Evolutionary conservation across 306 rosid genomes (phyloP).

Genomic region (Vicia villosa): DNA sequence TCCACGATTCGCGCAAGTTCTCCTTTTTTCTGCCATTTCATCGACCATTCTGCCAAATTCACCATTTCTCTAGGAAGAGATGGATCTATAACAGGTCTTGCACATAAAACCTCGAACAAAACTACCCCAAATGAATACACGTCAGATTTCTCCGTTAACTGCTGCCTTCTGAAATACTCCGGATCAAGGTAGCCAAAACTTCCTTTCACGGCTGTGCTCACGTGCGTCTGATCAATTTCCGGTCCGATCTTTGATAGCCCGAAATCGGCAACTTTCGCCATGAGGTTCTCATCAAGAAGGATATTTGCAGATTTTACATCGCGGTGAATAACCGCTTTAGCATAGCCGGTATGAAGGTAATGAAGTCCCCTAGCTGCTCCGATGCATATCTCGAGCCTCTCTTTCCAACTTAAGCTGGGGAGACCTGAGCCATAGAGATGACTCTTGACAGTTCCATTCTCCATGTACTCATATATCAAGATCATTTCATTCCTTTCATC

Average conservation of each 20-base stretch:
- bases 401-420: conserved; percentile 86
- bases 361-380: conserved; percentile 97
- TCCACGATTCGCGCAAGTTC: conserved; percentile 86
- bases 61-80: conserved; percentile 91
- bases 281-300: conserved; percentile 88
- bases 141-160: conserved; percentile 89
- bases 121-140: conserved; percentile 97
- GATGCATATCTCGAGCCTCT: conserved; percentile 85
- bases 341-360: conserved; percentile 95
- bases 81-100: conserved; percentile 93
- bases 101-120: conserved; percentile 85
- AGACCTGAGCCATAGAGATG: conserved; percentile 80
- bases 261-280: conserved; percentile 98
- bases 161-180: conserved; percentile 91
- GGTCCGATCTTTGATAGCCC: conserved; percentile 95
- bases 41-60: conserved; percentile 94
- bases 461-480: conserved; percentile 92
- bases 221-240: conserved; percentile 93
- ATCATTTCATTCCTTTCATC: conserved; percentile 93
- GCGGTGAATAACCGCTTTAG: conserved; percentile 90
- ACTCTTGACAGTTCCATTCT: conserved; percentile 86
- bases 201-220: conserved; percentile 95
- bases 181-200: conserved; percentile 99
- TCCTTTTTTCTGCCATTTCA: conserved; percentile 92
- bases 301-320: conserved; percentile 97